Percentiles rank a stretch among this genome's conserved stretches.
phyloP scores from a whole-genome alignment of 768 basidiomycete species.

The Boletus rubropictus region DNA sequence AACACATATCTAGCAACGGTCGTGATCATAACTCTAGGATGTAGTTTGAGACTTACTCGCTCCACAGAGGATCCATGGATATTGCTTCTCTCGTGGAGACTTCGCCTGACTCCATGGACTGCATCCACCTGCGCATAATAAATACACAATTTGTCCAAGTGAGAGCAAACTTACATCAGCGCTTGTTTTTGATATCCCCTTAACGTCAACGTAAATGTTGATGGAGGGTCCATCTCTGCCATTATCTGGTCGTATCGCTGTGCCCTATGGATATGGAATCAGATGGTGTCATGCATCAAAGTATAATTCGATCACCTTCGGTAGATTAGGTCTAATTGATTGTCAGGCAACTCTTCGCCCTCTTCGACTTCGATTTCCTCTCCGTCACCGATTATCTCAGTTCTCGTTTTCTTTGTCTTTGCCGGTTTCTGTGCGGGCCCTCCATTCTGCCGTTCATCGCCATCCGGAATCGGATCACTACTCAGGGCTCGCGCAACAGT shows the following conservation, averaged over 20 bases:
- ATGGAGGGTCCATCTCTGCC: slow-evolving; percentile 75
- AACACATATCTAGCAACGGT: slow-evolving; percentile 59
- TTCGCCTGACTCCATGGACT: slow-evolving; percentile 73
- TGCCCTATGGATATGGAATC: slow-evolving; percentile 47
- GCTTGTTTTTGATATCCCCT: slow-evolving; percentile 95
- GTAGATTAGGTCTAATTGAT: slow-evolving; percentile 80
- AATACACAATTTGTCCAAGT: neutral
- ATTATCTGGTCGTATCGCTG: slow-evolving; percentile 74
- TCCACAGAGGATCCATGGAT: slow-evolving; percentile 93
- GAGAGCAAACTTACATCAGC: slow-evolving; percentile 45
- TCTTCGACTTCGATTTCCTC: slow-evolving; percentile 84
- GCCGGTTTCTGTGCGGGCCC: slow-evolving; percentile 34
- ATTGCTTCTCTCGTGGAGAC: slow-evolving; percentile 59
- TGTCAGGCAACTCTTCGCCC: slow-evolving; percentile 73
- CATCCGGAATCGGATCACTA: slow-evolving; percentile 26
- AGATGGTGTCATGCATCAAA: neutral
- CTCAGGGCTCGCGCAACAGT: slow-evolving; percentile 35
- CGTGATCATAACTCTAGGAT: neutral
- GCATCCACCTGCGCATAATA: slow-evolving; percentile 73
- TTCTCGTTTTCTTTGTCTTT: slow-evolving; percentile 39
- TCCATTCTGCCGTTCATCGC: slow-evolving; percentile 36
- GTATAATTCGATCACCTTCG: slow-evolving; percentile 49
- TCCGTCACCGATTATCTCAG: slow-evolving; percentile 71
- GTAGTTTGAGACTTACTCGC: slow-evolving; percentile 52
- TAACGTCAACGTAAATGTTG: slow-evolving; percentile 68